These are phyloP conservation scores for Microdochium trichocladiopsis DNA, from an alignment of 2,329 filamentous ascomycete species.

Conservation along the genomic window DNA sequence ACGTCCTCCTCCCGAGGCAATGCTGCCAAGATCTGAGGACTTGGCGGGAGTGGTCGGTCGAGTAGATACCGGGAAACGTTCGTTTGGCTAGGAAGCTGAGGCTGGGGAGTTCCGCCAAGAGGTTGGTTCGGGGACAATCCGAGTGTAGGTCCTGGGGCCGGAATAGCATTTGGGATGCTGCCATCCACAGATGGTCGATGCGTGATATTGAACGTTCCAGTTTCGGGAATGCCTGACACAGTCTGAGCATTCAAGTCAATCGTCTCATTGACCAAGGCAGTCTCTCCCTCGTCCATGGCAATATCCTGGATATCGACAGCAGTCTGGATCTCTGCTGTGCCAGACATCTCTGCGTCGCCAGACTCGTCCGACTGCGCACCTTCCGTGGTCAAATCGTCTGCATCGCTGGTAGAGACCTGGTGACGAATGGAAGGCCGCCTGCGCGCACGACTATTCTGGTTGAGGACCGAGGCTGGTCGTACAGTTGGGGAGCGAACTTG, in stretches of 20 bases:
- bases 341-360: slow-evolving; percentile 70
- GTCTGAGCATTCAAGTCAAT: slow-evolving; percentile 71
- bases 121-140: slow-evolving; percentile 70
- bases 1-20: slow-evolving; percentile 98
- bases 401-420: slow-evolving; percentile 82
- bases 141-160: slow-evolving; percentile 58
- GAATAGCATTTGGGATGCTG: slow-evolving; percentile 69
- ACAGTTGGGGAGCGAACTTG: slow-evolving; percentile 51
- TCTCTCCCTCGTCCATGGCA: slow-evolving; percentile 70
- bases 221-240: slow-evolving; percentile 77
- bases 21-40: slow-evolving; percentile 71
- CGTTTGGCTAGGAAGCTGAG: slow-evolving; percentile 57
- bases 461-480: slow-evolving; percentile 44
- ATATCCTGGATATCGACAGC: slow-evolving; percentile 82
- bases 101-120: slow-evolving; percentile 65
- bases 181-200: slow-evolving; percentile 80
- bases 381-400: slow-evolving; percentile 80
- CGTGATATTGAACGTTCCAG: slow-evolving; percentile 89
- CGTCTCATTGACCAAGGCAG: slow-evolving; percentile 67
- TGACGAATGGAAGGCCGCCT: slow-evolving; percentile 83
- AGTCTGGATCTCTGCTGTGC: slow-evolving; percentile 71
- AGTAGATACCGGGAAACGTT: slow-evolving; percentile 74
- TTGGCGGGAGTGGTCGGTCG: slow-evolving; percentile 63
- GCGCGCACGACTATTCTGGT: slow-evolving; percentile 47
- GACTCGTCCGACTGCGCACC: slow-evolving; percentile 75